Evolutionary conservation across 805 yeast genomes (phyloP).

Genomic region (Starmerella scarabaei): DNA sequence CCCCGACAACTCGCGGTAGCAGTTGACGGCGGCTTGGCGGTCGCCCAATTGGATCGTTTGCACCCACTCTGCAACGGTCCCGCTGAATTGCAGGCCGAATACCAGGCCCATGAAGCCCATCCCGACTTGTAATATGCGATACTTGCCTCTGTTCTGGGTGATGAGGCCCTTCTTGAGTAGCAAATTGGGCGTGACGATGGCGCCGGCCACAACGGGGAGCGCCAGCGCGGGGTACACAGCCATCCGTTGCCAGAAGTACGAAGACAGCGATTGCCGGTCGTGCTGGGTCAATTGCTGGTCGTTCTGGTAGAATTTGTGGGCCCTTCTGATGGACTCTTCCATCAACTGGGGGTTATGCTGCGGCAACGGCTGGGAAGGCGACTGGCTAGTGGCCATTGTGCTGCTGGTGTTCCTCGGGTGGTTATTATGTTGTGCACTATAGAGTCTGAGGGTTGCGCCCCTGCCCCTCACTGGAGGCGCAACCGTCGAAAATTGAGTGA

Average conservation of each 20-base stretch:
- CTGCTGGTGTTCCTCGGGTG: too few relatives aligned
- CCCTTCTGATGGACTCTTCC: conserved; percentile 7
- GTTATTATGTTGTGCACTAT: too few relatives aligned
- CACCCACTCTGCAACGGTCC: conserved; percentile 7
- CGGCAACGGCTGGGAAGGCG: too few relatives aligned
- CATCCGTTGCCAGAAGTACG: conserved; percentile 15
- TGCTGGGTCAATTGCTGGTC: conserved; percentile 14
- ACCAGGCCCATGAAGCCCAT: conserved; percentile 21
- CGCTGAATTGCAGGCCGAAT: conserved; percentile 16
- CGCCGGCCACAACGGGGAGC: conserved; percentile 17
- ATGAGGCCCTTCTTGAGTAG: conserved; percentile 12
- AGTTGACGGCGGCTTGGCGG: conserved; percentile 5
- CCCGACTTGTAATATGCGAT: conserved; percentile 15
- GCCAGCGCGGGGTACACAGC: conserved; percentile 17
- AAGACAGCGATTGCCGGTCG: conserved; percentile 15
- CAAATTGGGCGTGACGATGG: conserved; percentile 14
- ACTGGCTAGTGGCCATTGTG: too few relatives aligned
- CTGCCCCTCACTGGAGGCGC: too few relatives aligned
- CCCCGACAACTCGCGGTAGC: conserved; percentile 14
- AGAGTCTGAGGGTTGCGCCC: too few relatives aligned
- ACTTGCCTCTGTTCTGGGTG: conserved; percentile 7
- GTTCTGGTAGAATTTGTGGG: conserved; percentile 16
- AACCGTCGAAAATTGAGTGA: too few relatives aligned
- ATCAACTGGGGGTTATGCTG: conserved; percentile 10
- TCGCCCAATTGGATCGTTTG: conserved; percentile 7